A percentile compares a stretch with the other conserved stretches of the same genome.
Evolutionary conservation across 768 basidiomycete species (phyloP).

Genomic region (Mycena haematopus): DNA sequence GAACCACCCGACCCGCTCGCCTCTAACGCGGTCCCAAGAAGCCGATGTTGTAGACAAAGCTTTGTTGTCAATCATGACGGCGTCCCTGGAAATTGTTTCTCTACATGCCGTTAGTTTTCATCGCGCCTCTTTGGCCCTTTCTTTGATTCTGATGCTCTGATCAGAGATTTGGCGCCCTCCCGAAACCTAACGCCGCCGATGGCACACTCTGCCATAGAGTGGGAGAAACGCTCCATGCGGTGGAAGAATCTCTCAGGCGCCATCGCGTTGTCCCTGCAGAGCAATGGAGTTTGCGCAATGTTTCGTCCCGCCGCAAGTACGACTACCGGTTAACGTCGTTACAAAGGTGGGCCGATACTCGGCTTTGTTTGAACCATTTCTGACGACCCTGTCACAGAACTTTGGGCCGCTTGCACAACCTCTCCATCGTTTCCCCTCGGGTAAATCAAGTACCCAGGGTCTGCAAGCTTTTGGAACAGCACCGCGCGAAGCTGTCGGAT

Average conservation of each 20-base stretch:
- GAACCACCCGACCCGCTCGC: conserved; percentile 3
- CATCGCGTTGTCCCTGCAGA: conserved; percentile 13
- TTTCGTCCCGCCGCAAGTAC: conserved; percentile 22
- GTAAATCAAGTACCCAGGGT: conserved; percentile 11
- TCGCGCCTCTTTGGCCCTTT: neutral
- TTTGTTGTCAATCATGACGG: conserved; percentile 15
- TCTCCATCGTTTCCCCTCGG: conserved; percentile 16
- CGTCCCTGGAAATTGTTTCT: conserved; percentile 16
- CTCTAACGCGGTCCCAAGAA: conserved; percentile 23
- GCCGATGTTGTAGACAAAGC: conserved; percentile 10
- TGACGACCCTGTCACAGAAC: conserved; percentile 13
- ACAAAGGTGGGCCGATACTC: conserved; percentile 3
- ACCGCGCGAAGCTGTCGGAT: conserved; percentile 25
- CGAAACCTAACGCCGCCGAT: conserved; percentile 11
- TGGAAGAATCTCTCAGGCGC: conserved; percentile 16
- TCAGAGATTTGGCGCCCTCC: conserved; percentile 26
- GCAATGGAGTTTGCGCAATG: conserved; percentile 17
- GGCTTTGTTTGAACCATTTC: neutral
- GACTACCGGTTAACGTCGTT: conserved; percentile 22
- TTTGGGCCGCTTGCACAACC: conserved; percentile 18
- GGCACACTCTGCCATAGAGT: conserved; percentile 21
- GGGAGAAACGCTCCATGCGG: conserved; percentile 19
- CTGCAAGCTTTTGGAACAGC: conserved; percentile 17
- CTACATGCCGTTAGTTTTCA: conserved; percentile 24
- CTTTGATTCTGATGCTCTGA: conserved; percentile 4